A percentile compares a stretch with the other conserved stretches of the same genome.
These are phyloP conservation scores for Apiospora marii DNA, from an alignment of 2,329 filamentous ascomycete genomes.

Conservation along the genomic window DNA sequence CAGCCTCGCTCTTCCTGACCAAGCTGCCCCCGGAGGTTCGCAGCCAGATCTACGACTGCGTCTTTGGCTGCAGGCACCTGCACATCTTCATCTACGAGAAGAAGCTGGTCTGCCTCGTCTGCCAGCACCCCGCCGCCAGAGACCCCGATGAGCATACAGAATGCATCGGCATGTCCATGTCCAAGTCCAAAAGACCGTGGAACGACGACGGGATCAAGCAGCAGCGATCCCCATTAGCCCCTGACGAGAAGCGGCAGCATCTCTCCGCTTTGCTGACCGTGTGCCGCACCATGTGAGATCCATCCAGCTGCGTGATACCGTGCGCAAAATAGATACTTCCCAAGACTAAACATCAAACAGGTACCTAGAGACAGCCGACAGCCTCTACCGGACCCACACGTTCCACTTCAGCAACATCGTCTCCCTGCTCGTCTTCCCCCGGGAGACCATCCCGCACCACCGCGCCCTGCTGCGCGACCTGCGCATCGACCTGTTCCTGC, in stretches of 20 bases:
- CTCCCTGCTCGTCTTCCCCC: slow-evolving; percentile 22
- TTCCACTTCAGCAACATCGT: slow-evolving; percentile 24
- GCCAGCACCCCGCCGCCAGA: slow-evolving; percentile 1
- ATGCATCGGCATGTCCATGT: slow-evolving; percentile 4
- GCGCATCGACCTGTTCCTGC: slow-evolving; percentile 18
- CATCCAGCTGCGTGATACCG: too few species aligned
- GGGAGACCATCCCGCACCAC: slow-evolving; percentile 12
- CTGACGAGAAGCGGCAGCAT: background rate
- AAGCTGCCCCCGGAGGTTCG: slow-evolving; percentile 16
- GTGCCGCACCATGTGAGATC: background rate
- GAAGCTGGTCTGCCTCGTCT: slow-evolving; percentile 11
- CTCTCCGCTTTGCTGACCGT: background rate
- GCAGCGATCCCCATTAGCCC: background rate
- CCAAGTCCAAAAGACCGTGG: background rate
- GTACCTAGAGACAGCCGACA: slow-evolving; percentile 20
- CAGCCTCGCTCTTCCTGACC: background rate
- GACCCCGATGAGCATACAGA: background rate
- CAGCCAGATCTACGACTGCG: slow-evolving; percentile 13
- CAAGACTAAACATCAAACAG: background rate
- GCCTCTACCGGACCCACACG: slow-evolving; percentile 6
- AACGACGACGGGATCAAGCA: background rate
- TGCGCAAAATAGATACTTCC: background rate
- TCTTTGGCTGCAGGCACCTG: slow-evolving; percentile 7
- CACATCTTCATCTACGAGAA: slow-evolving; percentile 25
- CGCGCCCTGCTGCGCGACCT: slow-evolving; percentile 21